phyloP scores from a whole-genome alignment of 768 basidiomycete species.

The Rhodotorula graminis region DNA sequence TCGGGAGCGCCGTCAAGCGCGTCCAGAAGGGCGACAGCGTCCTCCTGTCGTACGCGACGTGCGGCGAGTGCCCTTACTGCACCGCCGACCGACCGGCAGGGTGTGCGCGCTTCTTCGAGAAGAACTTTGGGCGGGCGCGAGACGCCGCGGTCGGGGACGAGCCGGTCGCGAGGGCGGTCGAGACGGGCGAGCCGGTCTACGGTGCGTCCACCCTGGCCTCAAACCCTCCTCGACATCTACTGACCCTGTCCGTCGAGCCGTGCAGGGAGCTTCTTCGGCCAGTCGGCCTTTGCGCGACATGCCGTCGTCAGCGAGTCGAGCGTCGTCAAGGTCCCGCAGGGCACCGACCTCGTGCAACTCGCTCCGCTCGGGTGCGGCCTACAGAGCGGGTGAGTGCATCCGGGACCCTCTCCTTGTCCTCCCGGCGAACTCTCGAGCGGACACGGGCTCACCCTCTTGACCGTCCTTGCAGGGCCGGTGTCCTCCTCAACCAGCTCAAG shows the following conservation, averaged over 20 bases:
- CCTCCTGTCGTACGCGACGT: constrained; percentile 35
- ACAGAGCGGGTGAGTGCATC: constrained; percentile 24
- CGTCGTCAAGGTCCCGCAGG: constrained; percentile 25
- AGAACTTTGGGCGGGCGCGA: constrained; percentile 35
- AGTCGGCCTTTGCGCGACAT: constrained; percentile 37
- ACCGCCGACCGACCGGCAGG: neutral
- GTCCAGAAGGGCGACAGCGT: constrained; percentile 12
- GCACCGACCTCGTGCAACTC: constrained; percentile 23
- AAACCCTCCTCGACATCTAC: no score
- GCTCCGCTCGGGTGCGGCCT: constrained; percentile 41
- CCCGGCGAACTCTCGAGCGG: no score
- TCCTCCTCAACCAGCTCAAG: constrained; percentile 35
- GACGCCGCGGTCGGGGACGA: neutral
- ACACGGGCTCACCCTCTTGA: neutral
- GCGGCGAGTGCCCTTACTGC: constrained; percentile 31
- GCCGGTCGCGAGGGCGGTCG: neutral
- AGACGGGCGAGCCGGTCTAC: constrained; percentile 6
- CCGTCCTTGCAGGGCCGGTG: constrained; percentile 20
- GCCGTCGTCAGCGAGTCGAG: constrained; percentile 36
- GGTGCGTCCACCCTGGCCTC: neutral
- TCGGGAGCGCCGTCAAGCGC: constrained; percentile 13
- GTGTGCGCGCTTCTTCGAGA: neutral
- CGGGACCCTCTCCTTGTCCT: neutral
- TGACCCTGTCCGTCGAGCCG: neutral
- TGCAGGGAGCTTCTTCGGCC: constrained; percentile 42